Evolutionary conservation across 1,139 yeast genomes (phyloP), one percentile per base, ranked within the genome.

Genomic region (Suhomyces panamericanus): DNA sequence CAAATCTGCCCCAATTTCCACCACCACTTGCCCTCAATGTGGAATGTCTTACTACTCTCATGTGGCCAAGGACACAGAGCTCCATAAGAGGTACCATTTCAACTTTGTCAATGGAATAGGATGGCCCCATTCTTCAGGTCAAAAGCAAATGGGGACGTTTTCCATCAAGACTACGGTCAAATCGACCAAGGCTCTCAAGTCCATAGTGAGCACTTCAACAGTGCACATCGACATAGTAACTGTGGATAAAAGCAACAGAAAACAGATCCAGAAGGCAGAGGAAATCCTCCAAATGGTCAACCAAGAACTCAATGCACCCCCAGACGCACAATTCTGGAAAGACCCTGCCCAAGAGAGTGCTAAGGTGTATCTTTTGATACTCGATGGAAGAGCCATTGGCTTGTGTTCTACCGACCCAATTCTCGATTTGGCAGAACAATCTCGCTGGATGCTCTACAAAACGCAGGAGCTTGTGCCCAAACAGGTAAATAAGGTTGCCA

Each of bases 11-110:
- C 43, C 20, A 12, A 9, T 42, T 11, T 42, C 32, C 32, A 48
- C 53, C 2, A 64, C 61, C 8, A 72, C 80, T 0, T 84, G 90
- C 54, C 48, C 61, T 8, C 66, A 65, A 28, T 85, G 91, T 62
- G 80, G 80, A 6, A 83, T 84, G 88, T 69, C 85, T 3, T 84
- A 77, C 55, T 59, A 70, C 42, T 63, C 72, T 5, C 69, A 72
- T 46, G 55, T 80, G 11, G 59, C 67, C 12, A 57, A 66, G 17
- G 90, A 84, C 50, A 58, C 58, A 22, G 64, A 64, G 29, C 47
- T 74, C 11, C 93, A 85, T 53, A 55, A 62, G 0, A 69, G 65
- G 52, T 79, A 72, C 60, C 90, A 75, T 54, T 58, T 57, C 36
- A 63, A 62, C 46, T 81, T 69, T 49, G 56, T 67, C 42, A 70